phyloP scores from a whole-genome alignment of 2,329 filamentous ascomycete genomes.

The Fusarium sp. region DNA sequence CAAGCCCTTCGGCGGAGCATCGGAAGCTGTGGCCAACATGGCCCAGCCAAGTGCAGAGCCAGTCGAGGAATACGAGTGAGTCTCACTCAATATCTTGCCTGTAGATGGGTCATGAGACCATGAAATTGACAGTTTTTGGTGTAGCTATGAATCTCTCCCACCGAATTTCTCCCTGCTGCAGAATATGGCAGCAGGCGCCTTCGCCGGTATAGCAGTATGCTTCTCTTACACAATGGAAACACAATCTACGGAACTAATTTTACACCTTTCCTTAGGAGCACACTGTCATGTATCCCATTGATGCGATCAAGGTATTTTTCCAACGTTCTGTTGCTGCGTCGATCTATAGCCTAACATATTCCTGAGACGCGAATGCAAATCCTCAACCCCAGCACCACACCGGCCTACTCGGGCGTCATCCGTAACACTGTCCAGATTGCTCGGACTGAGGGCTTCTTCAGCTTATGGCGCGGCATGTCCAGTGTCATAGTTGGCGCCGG shows the following conservation, averaged over 20 bases:
- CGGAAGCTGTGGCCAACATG: conserved; percentile 76
- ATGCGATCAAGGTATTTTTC: conserved; percentile 87
- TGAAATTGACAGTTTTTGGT: conserved; percentile 17
- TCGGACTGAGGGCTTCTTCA: conserved; percentile 86
- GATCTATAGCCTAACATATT: conserved; percentile 35
- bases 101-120: background rate
- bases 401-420: conserved; percentile 89
- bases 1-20: conserved; percentile 71
- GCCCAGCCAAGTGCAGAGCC: conserved; percentile 75
- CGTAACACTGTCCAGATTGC: conserved; percentile 95
- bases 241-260: conserved; percentile 31
- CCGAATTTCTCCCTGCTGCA: conserved; percentile 93
- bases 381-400: conserved; percentile 82
- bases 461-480: conserved; percentile 95
- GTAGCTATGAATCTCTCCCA: conserved; percentile 91
- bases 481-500: conserved; percentile 96
- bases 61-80: conserved; percentile 76
- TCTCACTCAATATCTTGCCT: conserved; percentile 6
- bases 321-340: conserved; percentile 3
- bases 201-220: conserved; percentile 93
- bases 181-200: conserved; percentile 96
- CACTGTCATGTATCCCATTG: conserved; percentile 98
- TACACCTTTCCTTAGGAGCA: conserved; percentile 76
- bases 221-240: conserved; percentile 1
- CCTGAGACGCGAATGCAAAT: conserved; percentile 96